Base-by-base conservation (phyloP, 2,329 filamentous ascomycete genomes). In the Lachnellula suecica region DNA sequence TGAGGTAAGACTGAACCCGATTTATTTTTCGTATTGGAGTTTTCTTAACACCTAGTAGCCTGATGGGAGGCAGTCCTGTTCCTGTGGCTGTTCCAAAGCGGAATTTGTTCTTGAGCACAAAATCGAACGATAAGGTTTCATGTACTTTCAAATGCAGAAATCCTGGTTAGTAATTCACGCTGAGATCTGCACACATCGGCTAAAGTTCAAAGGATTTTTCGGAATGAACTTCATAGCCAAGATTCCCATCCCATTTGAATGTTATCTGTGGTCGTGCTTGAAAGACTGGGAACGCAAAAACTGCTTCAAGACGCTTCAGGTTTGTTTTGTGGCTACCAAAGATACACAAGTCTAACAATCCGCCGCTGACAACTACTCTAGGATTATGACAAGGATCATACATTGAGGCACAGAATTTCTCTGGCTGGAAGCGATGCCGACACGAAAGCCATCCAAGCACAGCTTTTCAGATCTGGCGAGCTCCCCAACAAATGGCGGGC, bases 291-390 rank as follows among this genome's bases (percentile, higher is more conserved):
- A 51, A 19, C 46, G 46, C 6, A 7, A 34, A 29, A 22, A 10
- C 23, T 40, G 43, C 35, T 56, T 56, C 22, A 46, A 46, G 45
- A 22, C 5, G 4, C 49, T 55, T 29, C 53, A 55, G 37, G 53
- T 55, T 9, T 8, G 38, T 27, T 22, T 23, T 11, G n/a, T 25
- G 17, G 5, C 6, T 47, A 5, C 4, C 17, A 11, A 13, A 20
- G n/a, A n/a, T 4, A 4, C 19, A 38, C 15, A n/a, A 11, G 9
- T 38, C 15, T n/a, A 38, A n/a, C 9, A 9, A 17, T 31, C 8
- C 11, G 35, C 17, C 23, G 9, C 25, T 17, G 24, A 19, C 8
- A 15, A n/a, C 17, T 8, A 9, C 9, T 40, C 25, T 19, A 52
- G 49, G 25, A 13, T 13, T 49, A 38, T 38, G 54, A 56, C 10